These are phyloP conservation scores for Aspergillus haitiensis DNA, from an alignment of 495 filamentous ascomycete species.

Conservation along the genomic window DNA sequence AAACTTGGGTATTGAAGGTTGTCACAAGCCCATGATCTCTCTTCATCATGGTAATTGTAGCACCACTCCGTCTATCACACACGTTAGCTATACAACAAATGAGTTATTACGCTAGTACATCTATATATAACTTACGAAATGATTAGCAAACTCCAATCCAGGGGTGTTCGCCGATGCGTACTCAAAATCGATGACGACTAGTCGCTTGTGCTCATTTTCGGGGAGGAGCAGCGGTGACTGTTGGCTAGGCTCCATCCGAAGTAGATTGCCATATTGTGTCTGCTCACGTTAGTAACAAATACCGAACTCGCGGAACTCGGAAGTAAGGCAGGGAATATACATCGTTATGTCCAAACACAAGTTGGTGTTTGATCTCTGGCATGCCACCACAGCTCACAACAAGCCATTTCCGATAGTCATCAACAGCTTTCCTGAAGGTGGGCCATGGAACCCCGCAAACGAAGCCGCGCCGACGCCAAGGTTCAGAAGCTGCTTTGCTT, in stretches of 20 bases:
- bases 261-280: conserved; percentile 98
- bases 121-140: conserved; percentile 64
- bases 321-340: conserved; percentile 51
- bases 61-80: conserved; percentile 77
- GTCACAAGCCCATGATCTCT: conserved; percentile 63
- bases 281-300: conserved; percentile 30
- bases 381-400: conserved; percentile 66
- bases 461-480: conserved; percentile 67
- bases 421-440: conserved; percentile 70
- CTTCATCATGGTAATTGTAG: conserved; percentile 86
- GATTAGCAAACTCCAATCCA: conserved; percentile 94
- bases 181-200: conserved; percentile 98
- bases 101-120: background rate
- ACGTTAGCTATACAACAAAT: background rate
- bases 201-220: conserved; percentile 87
- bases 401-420: conserved; percentile 76
- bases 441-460: conserved; percentile 87
- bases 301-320: conserved; percentile 19
- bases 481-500: conserved; percentile 37
- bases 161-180: conserved; percentile 89
- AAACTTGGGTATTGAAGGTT: conserved; percentile 69
- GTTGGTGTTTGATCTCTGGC: conserved; percentile 63
- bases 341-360: conserved; percentile 98
- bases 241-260: conserved; percentile 79
- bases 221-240: conserved; percentile 88